Percentiles rank a stretch among this genome's conserved stretches.
Conservation (phyloP, 2,329 filamentous ascomycete species). For the Ophiostoma populinum region DNA sequence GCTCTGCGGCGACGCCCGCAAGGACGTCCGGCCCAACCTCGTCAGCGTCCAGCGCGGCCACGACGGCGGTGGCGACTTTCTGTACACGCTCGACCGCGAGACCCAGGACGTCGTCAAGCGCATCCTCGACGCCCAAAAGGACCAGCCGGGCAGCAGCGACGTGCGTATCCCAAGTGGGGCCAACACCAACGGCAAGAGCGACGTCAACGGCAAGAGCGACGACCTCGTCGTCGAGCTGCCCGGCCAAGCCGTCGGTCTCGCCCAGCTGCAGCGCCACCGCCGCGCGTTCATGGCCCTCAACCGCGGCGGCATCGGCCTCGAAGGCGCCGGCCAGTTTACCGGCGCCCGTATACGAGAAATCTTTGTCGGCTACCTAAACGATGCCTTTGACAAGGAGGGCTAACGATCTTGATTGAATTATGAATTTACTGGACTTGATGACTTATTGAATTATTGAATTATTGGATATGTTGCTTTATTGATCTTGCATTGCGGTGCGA, state of each 20-base stretch:
- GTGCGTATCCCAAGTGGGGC: constrained; percentile 27
- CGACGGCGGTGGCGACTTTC: constrained; percentile 53
- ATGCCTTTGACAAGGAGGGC: constrained; percentile 41
- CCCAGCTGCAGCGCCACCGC: constrained; percentile 60
- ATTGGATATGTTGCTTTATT: no score
- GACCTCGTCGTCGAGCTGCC: constrained; percentile 48
- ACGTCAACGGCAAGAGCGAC: constrained; percentile 16
- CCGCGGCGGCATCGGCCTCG: constrained; percentile 46
- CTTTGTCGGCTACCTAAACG: constrained; percentile 51
- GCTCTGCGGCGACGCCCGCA: constrained; percentile 41
- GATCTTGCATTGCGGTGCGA: no score
- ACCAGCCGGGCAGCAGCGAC: constrained; percentile 45
- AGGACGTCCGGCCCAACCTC: constrained; percentile 54
- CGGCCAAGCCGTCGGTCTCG: constrained; percentile 45
- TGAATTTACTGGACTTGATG: no score
- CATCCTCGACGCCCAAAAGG: constrained; percentile 51
- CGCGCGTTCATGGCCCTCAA: constrained; percentile 66
- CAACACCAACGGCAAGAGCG: constrained; percentile 3
- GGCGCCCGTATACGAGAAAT: constrained; percentile 39
- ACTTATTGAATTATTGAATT: no score
- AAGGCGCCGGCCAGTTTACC: constrained; percentile 35
- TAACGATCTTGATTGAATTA: no score
- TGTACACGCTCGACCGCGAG: constrained; percentile 63
- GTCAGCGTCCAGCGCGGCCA: constrained; percentile 49
- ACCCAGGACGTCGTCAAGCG: constrained; percentile 60